Percentiles rank a stretch among this genome's conserved stretches.
phyloP scores from a whole-genome alignment of 768 basidiomycete genomes.

The Chalciporus piperatus region DNA sequence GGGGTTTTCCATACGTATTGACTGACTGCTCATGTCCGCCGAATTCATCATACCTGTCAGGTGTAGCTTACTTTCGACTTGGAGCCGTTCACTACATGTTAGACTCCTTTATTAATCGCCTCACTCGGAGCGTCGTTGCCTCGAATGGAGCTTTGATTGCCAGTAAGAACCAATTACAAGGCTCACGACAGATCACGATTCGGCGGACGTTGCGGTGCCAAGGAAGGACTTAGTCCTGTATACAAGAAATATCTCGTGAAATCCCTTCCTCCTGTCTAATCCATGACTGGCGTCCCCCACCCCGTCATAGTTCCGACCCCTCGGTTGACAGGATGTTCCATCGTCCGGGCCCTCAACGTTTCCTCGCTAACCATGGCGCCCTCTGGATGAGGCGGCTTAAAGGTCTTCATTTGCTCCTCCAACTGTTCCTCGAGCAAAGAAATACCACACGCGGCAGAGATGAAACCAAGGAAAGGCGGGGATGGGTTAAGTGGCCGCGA shows the following conservation, averaged over 20 bases:
- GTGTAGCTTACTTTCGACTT: neutral
- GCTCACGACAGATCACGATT: neutral
- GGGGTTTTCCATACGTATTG: neutral
- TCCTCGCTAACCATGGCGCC: constrained; percentile 72
- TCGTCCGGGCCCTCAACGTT: constrained; percentile 39
- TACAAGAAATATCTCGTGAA: neutral
- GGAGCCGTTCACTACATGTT: neutral
- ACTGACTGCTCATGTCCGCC: neutral
- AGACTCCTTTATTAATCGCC: neutral
- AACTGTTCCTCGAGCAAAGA: constrained; percentile 70
- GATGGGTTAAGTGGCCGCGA: constrained; percentile 97
- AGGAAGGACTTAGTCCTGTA: neutral
- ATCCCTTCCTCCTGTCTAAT: constrained; percentile 9
- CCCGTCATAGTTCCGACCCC: constrained; percentile 17
- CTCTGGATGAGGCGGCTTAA: constrained; percentile 73
- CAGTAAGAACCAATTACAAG: neutral
- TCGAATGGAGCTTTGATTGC: neutral
- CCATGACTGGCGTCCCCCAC: constrained; percentile 20
- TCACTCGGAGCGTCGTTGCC: neutral
- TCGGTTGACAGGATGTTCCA: constrained; percentile 29
- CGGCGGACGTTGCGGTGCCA: neutral
- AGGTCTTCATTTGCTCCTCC: constrained; percentile 55
- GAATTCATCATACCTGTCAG: neutral
- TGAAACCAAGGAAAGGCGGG: constrained; percentile 94
- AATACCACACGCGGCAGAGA: constrained; percentile 69